A percentile compares a stretch with the other conserved stretches of the same genome.
Evolutionary conservation across 139 green algal species (phyloP).

Genomic region (Nannochloris sp.): DNA sequence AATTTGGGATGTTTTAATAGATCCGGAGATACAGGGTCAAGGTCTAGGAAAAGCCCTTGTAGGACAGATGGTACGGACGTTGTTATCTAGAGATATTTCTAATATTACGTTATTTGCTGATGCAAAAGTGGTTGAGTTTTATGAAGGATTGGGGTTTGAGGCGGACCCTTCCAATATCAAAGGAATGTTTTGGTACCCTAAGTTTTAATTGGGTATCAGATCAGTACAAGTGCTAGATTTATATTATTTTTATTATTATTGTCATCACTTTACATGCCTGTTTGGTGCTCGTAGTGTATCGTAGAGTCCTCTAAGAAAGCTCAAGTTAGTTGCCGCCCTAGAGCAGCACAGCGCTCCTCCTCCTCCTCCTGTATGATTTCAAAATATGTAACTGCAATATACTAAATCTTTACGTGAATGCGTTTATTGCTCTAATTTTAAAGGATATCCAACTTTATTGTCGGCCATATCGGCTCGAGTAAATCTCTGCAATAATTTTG

Average conservation of each 20-base stretch:
- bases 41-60: constrained; percentile 91
- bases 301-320: no score
- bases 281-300: background rate
- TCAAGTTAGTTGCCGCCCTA: no score
- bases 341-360: no score
- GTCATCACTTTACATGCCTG: background rate
- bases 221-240: background rate
- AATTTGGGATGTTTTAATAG: constrained; percentile 96
- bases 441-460: no score
- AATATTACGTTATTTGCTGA: constrained; percentile 99
- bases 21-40: constrained; percentile 81
- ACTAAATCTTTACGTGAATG: no score
- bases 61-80: constrained; percentile 76
- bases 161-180: constrained; percentile 90
- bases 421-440: no score
- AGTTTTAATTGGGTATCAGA: constrained; percentile 1
- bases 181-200: constrained; percentile 57
- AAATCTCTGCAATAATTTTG: no score
- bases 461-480: no score
- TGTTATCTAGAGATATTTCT: constrained; percentile 81
- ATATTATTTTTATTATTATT: background rate
- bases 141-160: constrained; percentile 83
- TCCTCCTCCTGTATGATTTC: no score
- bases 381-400: no score
- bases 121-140: constrained; percentile 81